Evolutionary conservation across 768 basidiomycete genomes (phyloP).

Genomic region (Psilocybe sp.): DNA sequence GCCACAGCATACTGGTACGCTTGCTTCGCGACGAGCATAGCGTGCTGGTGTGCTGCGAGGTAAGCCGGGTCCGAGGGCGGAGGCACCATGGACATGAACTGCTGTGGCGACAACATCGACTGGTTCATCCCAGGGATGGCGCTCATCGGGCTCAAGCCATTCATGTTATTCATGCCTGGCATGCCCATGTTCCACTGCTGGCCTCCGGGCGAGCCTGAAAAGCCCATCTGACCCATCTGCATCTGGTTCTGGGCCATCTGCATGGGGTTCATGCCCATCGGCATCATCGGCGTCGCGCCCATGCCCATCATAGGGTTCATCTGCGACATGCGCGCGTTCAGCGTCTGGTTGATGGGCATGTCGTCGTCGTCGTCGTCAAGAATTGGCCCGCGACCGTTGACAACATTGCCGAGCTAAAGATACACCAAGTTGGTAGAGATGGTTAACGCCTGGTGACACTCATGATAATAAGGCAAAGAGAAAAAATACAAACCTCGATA

Average conservation of each 20-base stretch:
- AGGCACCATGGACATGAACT: conserved; percentile 37
- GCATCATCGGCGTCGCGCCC: conserved; percentile 37
- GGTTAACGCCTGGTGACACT: not conserved
- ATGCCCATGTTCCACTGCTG: conserved; percentile 16
- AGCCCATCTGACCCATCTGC: conserved; percentile 32
- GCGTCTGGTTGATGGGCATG: conserved; percentile 41
- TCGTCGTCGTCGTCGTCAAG: conserved; percentile 54
- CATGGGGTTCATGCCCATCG: conserved; percentile 25
- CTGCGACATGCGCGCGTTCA: conserved; percentile 37
- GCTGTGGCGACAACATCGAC: conserved; percentile 38
- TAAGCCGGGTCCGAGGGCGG: conserved; percentile 52
- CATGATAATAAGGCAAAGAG: not conserved
- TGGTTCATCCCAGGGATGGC: conserved; percentile 7
- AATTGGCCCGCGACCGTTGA: conserved; percentile 73
- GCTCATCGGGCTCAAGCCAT: not conserved
- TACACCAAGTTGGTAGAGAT: conserved; percentile 9
- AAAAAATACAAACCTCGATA: conserved; percentile 64
- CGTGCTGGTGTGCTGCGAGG: conserved; percentile 80
- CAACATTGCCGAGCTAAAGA: conserved; percentile 77
- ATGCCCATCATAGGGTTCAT: conserved; percentile 45
- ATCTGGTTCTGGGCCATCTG: conserved; percentile 9
- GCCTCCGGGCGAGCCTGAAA: conserved; percentile 13
- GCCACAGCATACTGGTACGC: conserved; percentile 89
- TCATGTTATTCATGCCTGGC: conserved; percentile 25
- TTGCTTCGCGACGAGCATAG: conserved; percentile 84